Evolutionary conservation across 2,329 filamentous ascomycete species (phyloP).

Genomic region (Trichoderma pleuroti): DNA sequence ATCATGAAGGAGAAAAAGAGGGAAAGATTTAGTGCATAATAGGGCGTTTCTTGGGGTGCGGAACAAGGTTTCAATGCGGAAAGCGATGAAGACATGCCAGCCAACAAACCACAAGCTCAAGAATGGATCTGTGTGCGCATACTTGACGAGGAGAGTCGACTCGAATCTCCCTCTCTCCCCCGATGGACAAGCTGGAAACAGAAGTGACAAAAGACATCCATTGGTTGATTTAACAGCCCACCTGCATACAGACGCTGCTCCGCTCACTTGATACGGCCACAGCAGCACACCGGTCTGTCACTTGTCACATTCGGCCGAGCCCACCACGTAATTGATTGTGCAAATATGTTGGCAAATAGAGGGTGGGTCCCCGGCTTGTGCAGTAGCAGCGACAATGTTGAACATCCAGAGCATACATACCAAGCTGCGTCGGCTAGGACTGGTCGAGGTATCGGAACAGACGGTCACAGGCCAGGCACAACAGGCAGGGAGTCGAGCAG

Average conservation of each 20-base stretch:
- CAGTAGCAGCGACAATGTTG: not conserved
- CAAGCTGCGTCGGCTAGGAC: slow-evolving; percentile 3
- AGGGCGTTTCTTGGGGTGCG: not conserved
- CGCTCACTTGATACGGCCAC: not conserved
- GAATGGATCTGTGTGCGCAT: not conserved
- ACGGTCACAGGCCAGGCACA: not conserved
- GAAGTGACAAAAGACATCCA: not conserved
- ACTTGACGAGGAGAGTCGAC: no score
- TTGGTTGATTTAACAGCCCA: not conserved
- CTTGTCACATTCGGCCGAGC: slow-evolving; percentile 13
- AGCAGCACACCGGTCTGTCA: slow-evolving; percentile 11
- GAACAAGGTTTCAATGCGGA: slow-evolving; percentile 2
- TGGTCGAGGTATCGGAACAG: not conserved
- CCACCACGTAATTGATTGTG: slow-evolving; percentile 4
- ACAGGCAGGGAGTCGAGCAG: not conserved
- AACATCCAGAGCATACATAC: not conserved
- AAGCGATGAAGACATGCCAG: not conserved
- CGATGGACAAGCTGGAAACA: not conserved
- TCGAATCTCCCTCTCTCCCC: not conserved
- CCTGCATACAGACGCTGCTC: not conserved
- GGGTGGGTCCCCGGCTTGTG: not conserved
- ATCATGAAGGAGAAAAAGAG: not conserved
- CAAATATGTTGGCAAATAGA: not conserved
- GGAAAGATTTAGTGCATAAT: not conserved
- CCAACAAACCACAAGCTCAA: not conserved